These are phyloP conservation scores for Eremothecium gossypii DNA, from an alignment of 1,139 yeast genomes.

Conservation along the genomic window DNA sequence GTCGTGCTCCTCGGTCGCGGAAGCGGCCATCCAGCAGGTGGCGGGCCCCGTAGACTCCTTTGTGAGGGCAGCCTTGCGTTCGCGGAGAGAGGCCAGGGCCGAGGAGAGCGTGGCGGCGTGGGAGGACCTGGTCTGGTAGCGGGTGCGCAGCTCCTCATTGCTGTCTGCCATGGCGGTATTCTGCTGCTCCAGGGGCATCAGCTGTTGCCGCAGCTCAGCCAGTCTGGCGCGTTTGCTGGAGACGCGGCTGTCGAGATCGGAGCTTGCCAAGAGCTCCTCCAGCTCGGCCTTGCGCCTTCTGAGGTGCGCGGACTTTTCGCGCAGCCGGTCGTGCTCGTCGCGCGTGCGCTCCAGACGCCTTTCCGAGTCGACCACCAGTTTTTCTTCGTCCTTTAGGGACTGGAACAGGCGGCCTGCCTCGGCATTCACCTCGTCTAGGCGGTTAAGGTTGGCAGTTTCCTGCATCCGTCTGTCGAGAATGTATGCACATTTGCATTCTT, in stretches of 20 bases:
- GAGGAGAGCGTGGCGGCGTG: conserved; percentile 46
- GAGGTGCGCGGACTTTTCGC: conserved; percentile 10
- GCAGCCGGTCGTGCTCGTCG: conserved; percentile 29
- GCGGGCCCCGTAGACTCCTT: conserved; percentile 39
- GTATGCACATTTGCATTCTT: conserved; percentile 22
- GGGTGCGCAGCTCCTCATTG: conserved; percentile 37
- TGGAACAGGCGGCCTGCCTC: conserved; percentile 42
- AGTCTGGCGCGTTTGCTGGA: conserved; percentile 14
- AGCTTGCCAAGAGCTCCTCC: conserved; percentile 6
- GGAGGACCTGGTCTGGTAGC: conserved; percentile 47
- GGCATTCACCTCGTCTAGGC: conserved; percentile 40
- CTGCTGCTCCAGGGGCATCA: conserved; percentile 24
- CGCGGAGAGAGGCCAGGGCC: conserved; percentile 29
- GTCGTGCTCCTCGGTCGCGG: conserved; percentile 8
- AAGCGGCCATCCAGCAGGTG: conserved; percentile 29
- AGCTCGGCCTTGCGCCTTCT: conserved; percentile 9
- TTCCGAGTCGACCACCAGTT: conserved; percentile 39
- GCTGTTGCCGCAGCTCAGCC: conserved; percentile 10
- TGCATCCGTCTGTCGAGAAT: conserved; percentile 32
- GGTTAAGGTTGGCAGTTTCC: conserved; percentile 44
- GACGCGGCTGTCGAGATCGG: conserved; percentile 11
- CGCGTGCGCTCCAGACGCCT: conserved; percentile 40
- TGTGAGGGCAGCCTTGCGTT: conserved; percentile 29
- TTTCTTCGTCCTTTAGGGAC: conserved; percentile 40
- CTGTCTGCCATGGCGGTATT: conserved; percentile 28